Evolutionary conservation across 2,329 filamentous ascomycete genomes (phyloP).

Genomic region (Scedosporium apiospermum): DNA sequence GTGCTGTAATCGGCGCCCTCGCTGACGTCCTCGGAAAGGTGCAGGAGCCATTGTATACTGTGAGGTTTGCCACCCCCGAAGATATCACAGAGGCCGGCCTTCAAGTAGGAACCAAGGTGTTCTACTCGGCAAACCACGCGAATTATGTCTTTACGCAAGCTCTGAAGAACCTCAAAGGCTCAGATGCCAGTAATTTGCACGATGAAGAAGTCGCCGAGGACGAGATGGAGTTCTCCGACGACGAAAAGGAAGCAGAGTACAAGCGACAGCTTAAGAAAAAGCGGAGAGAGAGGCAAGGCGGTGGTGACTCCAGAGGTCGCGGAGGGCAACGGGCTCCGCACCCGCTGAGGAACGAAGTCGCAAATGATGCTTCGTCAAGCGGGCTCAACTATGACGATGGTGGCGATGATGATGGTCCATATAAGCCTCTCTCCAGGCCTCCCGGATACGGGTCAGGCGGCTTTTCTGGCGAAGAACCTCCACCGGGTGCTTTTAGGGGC

Average conservation of each 20-base stretch:
- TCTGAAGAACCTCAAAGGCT: slow-evolving; percentile 71
- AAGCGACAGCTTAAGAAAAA: slow-evolving; percentile 62
- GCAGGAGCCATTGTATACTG: slow-evolving; percentile 74
- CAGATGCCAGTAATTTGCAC: slow-evolving; percentile 88
- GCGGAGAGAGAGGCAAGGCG: slow-evolving; percentile 37
- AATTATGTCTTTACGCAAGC: slow-evolving; percentile 80
- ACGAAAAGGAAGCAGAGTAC: slow-evolving; percentile 83
- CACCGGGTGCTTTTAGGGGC: slow-evolving; percentile 19
- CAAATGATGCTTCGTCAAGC: slow-evolving; percentile 23
- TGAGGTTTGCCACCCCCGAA: slow-evolving; percentile 60
- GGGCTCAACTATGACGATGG: slow-evolving; percentile 57
- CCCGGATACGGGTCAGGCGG: slow-evolving; percentile 40
- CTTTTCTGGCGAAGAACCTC: slow-evolving; percentile 33
- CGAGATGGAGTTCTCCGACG: slow-evolving; percentile 92
- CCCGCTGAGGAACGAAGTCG: slow-evolving; percentile 29
- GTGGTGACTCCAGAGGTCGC: slow-evolving; percentile 15
- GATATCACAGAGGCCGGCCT: slow-evolving; percentile 61
- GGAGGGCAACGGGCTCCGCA: slow-evolving; percentile 24
- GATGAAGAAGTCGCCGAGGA: slow-evolving; percentile 83
- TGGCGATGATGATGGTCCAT: slow-evolving; percentile 52
- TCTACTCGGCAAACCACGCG: slow-evolving; percentile 68
- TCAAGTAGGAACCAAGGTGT: slow-evolving; percentile 61
- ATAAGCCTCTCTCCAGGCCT: slow-evolving; percentile 62
- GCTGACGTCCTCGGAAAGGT: slow-evolving; percentile 80
- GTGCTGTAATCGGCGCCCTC: slow-evolving; percentile 71